A percentile compares a stretch with the other conserved stretches of the same genome.
Evolutionary conservation across 805 yeast species (phyloP).

Genomic region (Lipomyces lipofer): DNA sequence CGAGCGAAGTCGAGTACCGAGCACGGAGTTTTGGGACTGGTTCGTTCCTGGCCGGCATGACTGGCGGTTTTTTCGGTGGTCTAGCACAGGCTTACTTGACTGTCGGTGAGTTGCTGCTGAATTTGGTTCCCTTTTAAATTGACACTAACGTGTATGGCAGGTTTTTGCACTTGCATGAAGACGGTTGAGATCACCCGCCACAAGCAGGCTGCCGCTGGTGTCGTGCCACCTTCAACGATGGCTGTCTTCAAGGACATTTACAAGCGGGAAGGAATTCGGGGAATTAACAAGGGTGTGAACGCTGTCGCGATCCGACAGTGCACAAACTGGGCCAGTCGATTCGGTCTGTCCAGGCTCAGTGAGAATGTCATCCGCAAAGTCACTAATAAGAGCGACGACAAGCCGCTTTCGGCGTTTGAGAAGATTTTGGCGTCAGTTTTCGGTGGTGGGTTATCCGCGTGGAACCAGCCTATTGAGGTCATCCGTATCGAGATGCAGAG

Average conservation of each 20-base stretch:
- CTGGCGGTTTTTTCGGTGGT: conserved; percentile 84
- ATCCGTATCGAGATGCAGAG: conserved; percentile 98
- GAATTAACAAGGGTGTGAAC: conserved; percentile 96
- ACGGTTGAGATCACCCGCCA: conserved; percentile 95
- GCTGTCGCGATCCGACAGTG: conserved; percentile 99
- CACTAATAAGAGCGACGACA: conserved; percentile 59
- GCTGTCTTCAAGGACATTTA: conserved; percentile 85
- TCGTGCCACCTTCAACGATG: conserved; percentile 70
- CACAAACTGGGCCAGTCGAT: conserved; percentile 99
- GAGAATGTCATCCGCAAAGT: conserved; percentile 75
- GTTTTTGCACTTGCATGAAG: conserved; percentile 98
- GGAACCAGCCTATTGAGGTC: conserved; percentile 99
- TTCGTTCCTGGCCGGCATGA: conserved; percentile 82
- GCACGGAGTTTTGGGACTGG: conserved; percentile 59
- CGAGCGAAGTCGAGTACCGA: conserved; percentile 86
- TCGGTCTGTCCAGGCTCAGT: conserved; percentile 87
- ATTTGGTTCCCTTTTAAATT: background rate
- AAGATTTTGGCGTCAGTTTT: conserved; percentile 81
- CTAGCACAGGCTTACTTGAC: conserved; percentile 94
- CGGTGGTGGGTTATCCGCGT: conserved; percentile 97
- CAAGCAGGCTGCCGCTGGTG: conserved; percentile 72
- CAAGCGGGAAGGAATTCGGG: conserved; percentile 82
- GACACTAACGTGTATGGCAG: background rate
- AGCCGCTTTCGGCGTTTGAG: conserved; percentile 69
- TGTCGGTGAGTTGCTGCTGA: no score